These are phyloP conservation scores for Pistacia vera DNA, from an alignment of 345 rosid genomes.

Conservation along the genomic window DNA sequence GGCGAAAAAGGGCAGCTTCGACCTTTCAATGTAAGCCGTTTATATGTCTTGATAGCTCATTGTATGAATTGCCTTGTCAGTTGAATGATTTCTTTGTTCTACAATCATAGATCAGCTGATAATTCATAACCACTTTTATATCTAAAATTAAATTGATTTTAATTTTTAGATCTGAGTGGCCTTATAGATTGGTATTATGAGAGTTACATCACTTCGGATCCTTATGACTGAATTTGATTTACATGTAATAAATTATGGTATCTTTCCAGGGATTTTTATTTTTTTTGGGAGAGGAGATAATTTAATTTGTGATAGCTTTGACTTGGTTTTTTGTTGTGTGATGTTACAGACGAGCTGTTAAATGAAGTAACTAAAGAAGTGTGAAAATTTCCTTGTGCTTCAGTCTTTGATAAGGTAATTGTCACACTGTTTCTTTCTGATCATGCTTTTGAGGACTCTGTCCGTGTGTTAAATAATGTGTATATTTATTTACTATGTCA, in stretches of 20 bases:
- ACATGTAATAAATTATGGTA: background rate
- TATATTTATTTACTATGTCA: no score
- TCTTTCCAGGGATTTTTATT: background rate
- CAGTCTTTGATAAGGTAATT: conserved; percentile 62
- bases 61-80: no score
- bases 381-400: conserved; percentile 53
- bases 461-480: background rate
- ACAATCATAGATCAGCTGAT: no score
- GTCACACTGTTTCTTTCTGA: background rate
- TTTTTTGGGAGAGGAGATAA: background rate
- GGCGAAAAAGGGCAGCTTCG: conserved; percentile 64
- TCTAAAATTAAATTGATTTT: no score
- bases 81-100: no score
- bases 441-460: background rate
- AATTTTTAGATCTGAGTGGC: no score
- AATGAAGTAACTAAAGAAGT: conserved; percentile 60
- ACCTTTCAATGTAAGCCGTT: conserved; percentile 50
- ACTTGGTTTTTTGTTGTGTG: background rate
- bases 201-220: no score
- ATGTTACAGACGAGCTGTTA: conserved; percentile 49
- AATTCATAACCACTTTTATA: no score
- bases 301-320: background rate
- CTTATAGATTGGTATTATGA: no score
- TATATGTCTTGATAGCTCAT: background rate
- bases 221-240: no score